Evolutionary conservation across 169 alveolate genomes (phyloP).

Genomic region (Perkinsus marinus): DNA sequence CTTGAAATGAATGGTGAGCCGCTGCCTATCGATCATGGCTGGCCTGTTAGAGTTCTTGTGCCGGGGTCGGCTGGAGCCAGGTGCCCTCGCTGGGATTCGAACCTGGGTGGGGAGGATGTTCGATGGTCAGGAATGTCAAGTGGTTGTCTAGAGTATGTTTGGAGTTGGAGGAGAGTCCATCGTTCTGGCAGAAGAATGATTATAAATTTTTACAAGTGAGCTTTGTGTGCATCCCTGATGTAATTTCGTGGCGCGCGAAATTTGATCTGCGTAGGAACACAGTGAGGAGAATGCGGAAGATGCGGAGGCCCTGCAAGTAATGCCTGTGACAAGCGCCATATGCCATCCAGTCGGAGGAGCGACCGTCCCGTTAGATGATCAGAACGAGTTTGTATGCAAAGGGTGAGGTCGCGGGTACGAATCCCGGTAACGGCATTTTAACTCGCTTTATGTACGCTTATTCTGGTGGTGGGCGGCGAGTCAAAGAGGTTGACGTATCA

Average conservation of each 20-base stretch:
- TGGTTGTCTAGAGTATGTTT: constrained; percentile 29
- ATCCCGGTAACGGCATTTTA: background rate
- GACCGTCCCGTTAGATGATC: background rate
- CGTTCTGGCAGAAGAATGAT: constrained; percentile 32
- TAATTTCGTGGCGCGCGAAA: background rate
- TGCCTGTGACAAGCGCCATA: constrained; percentile 22
- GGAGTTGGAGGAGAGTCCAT: constrained; percentile 20
- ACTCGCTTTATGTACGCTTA: constrained; percentile 13
- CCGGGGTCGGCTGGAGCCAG: constrained; percentile 26
- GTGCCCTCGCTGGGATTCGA: constrained; percentile 16
- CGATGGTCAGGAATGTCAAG: constrained; percentile 24
- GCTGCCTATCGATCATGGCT: constrained; percentile 40
- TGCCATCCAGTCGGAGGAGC: constrained; percentile 16
- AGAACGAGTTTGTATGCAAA: constrained; percentile 5
- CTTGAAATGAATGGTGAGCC: constrained; percentile 35
- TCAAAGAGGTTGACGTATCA: constrained; percentile 34
- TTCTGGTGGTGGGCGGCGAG: constrained; percentile 27
- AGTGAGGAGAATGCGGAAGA: background rate
- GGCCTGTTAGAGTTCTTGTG: constrained; percentile 37
- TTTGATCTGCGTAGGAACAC: background rate
- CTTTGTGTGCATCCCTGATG: background rate
- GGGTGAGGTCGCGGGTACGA: constrained; percentile 8
- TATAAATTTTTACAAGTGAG: constrained; percentile 18
- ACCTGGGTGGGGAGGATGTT: background rate
- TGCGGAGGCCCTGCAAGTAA: constrained; percentile 13